Evolutionary conservation across 75 land plant species (phyloP).

Genomic region (Azolla pinnata): DNA sequence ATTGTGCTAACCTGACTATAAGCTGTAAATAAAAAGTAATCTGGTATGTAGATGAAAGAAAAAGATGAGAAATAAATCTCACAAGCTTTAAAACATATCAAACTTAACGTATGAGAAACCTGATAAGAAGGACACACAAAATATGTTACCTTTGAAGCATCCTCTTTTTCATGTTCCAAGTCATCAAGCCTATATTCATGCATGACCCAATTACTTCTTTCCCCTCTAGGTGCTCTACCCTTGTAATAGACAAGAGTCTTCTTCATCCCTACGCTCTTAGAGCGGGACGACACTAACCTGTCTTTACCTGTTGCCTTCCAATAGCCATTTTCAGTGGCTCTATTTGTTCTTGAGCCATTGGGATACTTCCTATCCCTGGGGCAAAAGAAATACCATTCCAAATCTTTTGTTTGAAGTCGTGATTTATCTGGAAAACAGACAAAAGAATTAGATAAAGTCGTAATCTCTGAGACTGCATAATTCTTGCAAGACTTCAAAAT

Average conservation of each 20-base stretch:
- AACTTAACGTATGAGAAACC: not conserved
- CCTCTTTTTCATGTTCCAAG: constrained; percentile 28
- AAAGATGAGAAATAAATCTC: no score
- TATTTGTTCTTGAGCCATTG: constrained; percentile 57
- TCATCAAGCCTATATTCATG: constrained; percentile 67
- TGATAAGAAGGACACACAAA: not conserved
- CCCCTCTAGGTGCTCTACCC: constrained; percentile 67
- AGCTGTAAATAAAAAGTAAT: no score
- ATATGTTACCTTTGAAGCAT: constrained; percentile 28
- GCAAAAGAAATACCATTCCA: constrained; percentile 61
- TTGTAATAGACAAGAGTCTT: constrained; percentile 64
- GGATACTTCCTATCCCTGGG: constrained; percentile 62
- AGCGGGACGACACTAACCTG: constrained; percentile 39
- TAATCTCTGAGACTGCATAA: no score
- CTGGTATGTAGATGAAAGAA: no score
- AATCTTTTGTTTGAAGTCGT: constrained; percentile 47
- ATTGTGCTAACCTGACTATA: no score
- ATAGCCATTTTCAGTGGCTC: constrained; percentile 57
- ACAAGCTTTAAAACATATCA: no score
- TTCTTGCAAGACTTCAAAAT: no score
- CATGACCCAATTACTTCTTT: constrained; percentile 63
- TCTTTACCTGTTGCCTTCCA: constrained; percentile 82
- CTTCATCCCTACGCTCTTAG: constrained; percentile 49
- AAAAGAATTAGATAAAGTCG: no score
- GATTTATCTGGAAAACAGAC: constrained; percentile 29